A percentile compares a stretch with the other conserved stretches of the same genome.
phyloP scores from a whole-genome alignment of 2,329 filamentous ascomycete species.

The Pestalotiopsis sp. region DNA sequence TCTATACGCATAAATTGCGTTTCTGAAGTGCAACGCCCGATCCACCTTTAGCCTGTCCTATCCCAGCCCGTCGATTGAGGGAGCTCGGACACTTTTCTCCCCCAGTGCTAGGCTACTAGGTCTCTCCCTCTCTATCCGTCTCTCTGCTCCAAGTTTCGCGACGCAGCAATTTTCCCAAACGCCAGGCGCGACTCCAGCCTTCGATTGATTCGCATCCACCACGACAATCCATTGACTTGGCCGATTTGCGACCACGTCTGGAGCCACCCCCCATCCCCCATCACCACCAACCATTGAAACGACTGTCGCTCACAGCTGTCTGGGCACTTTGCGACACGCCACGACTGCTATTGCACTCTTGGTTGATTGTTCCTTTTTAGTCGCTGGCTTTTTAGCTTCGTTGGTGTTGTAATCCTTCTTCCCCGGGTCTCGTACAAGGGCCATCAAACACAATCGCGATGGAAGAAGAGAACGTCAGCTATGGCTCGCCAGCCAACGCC shows the following conservation, averaged over 20 bases:
- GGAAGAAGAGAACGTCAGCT: slow-evolving; percentile 60
- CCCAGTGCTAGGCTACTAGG: not conserved
- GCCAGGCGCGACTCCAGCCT: slow-evolving; percentile 14
- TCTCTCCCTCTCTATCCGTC: not conserved
- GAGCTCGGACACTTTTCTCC: slow-evolving; percentile 10
- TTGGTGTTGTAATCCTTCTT: slow-evolving; percentile 13
- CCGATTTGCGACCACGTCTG: slow-evolving; percentile 11
- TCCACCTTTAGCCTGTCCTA: not conserved
- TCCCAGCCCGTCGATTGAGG: not conserved
- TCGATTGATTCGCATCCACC: slow-evolving; percentile 8
- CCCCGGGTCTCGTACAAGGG: not conserved
- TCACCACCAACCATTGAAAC: slow-evolving; percentile 2
- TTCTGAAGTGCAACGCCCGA: not conserved
- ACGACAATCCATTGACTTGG: not conserved
- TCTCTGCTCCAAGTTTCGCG: slow-evolving; percentile 4
- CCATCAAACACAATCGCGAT: slow-evolving; percentile 41
- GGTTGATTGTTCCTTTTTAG: not conserved
- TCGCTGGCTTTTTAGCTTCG: not conserved
- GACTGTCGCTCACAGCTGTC: not conserved
- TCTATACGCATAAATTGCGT: not conserved
- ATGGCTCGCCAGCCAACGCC: slow-evolving; percentile 59
- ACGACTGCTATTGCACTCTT: not conserved
- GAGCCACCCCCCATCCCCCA: slow-evolving; percentile 3
- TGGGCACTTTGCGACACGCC: slow-evolving; percentile 10
- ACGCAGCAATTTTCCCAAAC: slow-evolving; percentile 14